Evolutionary conservation across 805 yeast genomes (phyloP).

Genomic region (Barnettozyma salicaria): DNA sequence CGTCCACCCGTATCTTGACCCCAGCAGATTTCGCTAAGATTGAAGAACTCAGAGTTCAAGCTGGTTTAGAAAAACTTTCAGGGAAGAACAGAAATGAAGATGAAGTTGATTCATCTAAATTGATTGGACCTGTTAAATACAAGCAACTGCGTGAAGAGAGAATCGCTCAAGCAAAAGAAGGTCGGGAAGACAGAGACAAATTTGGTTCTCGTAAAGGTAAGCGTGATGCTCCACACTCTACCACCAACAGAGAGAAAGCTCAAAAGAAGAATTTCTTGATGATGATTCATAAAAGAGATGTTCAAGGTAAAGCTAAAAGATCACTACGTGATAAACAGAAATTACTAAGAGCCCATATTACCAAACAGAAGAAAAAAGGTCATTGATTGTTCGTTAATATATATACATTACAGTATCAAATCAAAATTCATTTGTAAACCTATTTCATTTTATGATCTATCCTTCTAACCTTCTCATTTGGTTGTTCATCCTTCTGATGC

Average conservation of each 20-base stretch:
- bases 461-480: conserved; percentile 4
- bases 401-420: conserved; percentile 4
- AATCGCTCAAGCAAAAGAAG: conserved; percentile 80
- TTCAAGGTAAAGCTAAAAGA: conserved; percentile 88
- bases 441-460: no score
- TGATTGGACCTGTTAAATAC: conserved; percentile 69
- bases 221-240: conserved; percentile 69
- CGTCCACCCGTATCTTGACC: conserved; percentile 75
- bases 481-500: conserved; percentile 13
- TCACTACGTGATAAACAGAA: conserved; percentile 89
- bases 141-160: conserved; percentile 89
- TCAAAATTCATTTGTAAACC: not conserved
- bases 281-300: conserved; percentile 95
- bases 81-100: conserved; percentile 71
- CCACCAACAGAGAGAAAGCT: conserved; percentile 93
- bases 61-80: conserved; percentile 78
- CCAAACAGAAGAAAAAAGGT: conserved; percentile 87
- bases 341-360: conserved; percentile 77
- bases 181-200: conserved; percentile 87
- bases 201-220: conserved; percentile 86
- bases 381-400: conserved; percentile 30
- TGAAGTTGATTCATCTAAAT: conserved; percentile 67
- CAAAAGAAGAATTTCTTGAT: conserved; percentile 98
- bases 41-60: conserved; percentile 78
- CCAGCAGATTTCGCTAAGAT: conserved; percentile 98